These are phyloP conservation scores for Sugiyamaella qingdaonensis DNA, from an alignment of 805 yeast genomes.

Conservation along the genomic window DNA sequence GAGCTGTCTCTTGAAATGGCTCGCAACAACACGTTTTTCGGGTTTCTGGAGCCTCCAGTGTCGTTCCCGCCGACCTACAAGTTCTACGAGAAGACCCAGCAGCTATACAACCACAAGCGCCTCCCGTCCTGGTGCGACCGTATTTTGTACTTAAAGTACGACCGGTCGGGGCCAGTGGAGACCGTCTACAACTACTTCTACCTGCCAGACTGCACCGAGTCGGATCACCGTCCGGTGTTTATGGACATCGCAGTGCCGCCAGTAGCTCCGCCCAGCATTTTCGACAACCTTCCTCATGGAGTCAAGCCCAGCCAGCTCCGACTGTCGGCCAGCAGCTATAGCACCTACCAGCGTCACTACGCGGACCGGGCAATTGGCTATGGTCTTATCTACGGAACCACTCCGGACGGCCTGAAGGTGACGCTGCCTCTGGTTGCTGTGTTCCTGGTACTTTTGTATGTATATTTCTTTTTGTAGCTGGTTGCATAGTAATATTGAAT, in stretches of 20 bases:
- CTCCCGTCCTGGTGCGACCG: constrained; percentile 92
- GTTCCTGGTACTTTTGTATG: constrained; percentile 6
- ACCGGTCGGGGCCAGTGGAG: constrained; percentile 26
- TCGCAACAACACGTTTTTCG: constrained; percentile 48
- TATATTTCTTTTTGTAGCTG: neutral
- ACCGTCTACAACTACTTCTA: constrained; percentile 45
- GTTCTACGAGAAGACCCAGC: constrained; percentile 44
- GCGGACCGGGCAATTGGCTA: constrained; percentile 20
- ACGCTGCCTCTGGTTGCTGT: neutral
- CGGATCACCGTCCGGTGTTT: constrained; percentile 82
- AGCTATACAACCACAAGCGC: constrained; percentile 54
- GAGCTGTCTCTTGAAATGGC: constrained; percentile 45
- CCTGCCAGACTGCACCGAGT: constrained; percentile 43
- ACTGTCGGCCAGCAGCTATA: constrained; percentile 3
- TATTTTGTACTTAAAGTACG: constrained; percentile 53
- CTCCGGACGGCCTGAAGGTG: constrained; percentile 10
- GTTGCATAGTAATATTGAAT: no score
- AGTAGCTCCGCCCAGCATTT: constrained; percentile 8
- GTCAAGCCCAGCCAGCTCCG: neutral
- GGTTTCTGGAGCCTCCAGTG: constrained; percentile 64
- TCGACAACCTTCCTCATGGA: neutral
- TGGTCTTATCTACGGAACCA: constrained; percentile 13
- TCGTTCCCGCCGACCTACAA: constrained; percentile 80
- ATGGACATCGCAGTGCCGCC: constrained; percentile 31
- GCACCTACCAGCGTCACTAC: constrained; percentile 4